A percentile compares a stretch with the other conserved stretches of the same genome.
These are phyloP conservation scores for Breynia disticha DNA, from an alignment of 441 rosid species.

Conservation along the genomic window DNA sequence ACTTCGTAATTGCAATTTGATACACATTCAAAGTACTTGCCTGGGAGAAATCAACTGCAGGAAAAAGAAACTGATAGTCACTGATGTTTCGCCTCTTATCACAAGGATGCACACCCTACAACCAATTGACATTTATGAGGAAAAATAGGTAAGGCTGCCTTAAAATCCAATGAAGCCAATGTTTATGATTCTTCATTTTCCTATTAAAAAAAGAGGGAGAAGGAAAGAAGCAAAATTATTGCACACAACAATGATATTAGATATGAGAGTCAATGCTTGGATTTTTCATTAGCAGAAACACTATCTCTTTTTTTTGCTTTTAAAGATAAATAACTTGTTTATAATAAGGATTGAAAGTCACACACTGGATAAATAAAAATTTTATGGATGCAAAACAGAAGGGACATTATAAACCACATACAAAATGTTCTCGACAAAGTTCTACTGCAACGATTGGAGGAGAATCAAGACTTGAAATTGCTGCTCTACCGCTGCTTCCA, in stretches of 20 bases:
- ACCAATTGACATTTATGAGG: constrained; percentile 9
- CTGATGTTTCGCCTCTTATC: constrained; percentile 68
- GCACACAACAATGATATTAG: too few species aligned
- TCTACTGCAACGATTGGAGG: constrained; percentile 79
- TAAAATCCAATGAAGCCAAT: not conserved
- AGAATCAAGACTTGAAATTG: constrained; percentile 71
- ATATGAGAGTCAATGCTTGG: too few species aligned
- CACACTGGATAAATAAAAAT: too few species aligned
- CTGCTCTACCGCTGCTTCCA: constrained; percentile 61
- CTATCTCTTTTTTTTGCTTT: too few species aligned
- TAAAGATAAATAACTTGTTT: too few species aligned
- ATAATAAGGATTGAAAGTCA: too few species aligned
- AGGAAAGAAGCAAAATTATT: too few species aligned
- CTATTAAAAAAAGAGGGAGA: not conserved
- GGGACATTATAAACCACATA: constrained; percentile 20
- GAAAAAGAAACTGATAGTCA: constrained; percentile 79
- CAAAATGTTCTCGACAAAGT: constrained; percentile 93
- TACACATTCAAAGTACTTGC: constrained; percentile 44
- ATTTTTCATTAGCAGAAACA: too few species aligned
- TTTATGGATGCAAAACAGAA: not conserved
- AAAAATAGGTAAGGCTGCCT: constrained; percentile 1
- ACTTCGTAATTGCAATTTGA: constrained; percentile 12
- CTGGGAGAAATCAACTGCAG: constrained; percentile 89
- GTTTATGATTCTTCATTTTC: constrained; percentile 3
- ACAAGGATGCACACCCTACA: constrained; percentile 95